Percentiles rank a stretch among this genome's conserved stretches.
These are phyloP conservation scores for Cyclocybe cylindracea DNA, from an alignment of 768 basidiomycete species.

Conservation along the genomic window DNA sequence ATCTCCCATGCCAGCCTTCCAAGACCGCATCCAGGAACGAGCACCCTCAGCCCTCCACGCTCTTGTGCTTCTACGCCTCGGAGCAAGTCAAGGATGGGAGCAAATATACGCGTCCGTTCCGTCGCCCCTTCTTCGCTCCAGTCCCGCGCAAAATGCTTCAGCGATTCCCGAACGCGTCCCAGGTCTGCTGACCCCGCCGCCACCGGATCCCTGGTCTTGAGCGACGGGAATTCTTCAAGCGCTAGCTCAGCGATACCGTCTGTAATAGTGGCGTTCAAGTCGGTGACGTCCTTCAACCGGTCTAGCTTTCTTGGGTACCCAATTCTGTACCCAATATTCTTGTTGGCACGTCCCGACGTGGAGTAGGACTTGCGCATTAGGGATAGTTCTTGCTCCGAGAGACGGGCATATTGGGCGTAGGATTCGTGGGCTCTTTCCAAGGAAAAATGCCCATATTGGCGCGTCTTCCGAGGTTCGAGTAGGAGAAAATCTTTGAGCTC, in stretches of 20 bases:
- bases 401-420: conserved; percentile 42
- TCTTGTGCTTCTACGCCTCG: conserved; percentile 24
- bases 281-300: conserved; percentile 39
- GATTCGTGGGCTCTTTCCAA: conserved; percentile 42
- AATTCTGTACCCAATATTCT: conserved; percentile 48
- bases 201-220: conserved; percentile 12
- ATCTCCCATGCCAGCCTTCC: conserved; percentile 72
- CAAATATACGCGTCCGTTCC: conserved; percentile 58
- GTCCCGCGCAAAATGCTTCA: conserved; percentile 73
- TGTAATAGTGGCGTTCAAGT: conserved; percentile 37
- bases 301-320: conserved; percentile 59
- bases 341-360: conserved; percentile 45
- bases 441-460: conserved; percentile 40
- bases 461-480: conserved; percentile 15
- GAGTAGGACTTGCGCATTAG: conserved; percentile 44
- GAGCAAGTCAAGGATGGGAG: conserved; percentile 56
- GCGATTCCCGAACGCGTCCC: conserved; percentile 52
- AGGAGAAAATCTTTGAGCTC: conserved; percentile 29
- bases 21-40: conserved; percentile 67
- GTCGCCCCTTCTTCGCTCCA: conserved; percentile 60
- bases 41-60: conserved; percentile 39
- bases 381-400: conserved; percentile 42
- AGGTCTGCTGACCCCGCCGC: conserved; percentile 36
- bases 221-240: conserved; percentile 19
- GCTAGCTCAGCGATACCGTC: conserved; percentile 39